Evolutionary conservation across 805 yeast genomes (phyloP), one percentile per base, ranked within the genome.

Genomic region (Cyberlindnera veronae): DNA sequence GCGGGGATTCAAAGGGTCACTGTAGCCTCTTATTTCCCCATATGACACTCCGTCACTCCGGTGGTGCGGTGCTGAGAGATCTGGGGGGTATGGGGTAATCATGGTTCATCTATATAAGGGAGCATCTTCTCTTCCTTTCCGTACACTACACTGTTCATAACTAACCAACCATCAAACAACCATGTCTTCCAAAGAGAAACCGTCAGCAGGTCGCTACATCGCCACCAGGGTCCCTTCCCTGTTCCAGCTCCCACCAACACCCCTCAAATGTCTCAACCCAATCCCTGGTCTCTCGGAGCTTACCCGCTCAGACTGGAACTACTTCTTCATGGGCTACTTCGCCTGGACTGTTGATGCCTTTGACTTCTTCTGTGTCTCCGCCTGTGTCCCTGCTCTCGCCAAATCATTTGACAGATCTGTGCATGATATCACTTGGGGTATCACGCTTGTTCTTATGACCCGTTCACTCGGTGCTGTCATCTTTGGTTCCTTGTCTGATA

Each of bases 321-420:
- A 73, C 44, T 79, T 81, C 53, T 51, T 68, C 18, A 67, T 79
- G 53, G 87, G 84, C 2, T 75, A 77, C 50, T 57, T 64, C 24
- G 84, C 79, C 24, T 83, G 90, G 89, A 69, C 83, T 3, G 69
- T 81, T 72, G 90, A 81, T 51, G 81, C 87, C 3, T 73, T 82
- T 58, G 89, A 82, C 52, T 83, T 79, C 62, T 83, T 83, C 55
- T 64, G 76, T 21, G 81, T 79, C 9, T 72, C 83, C 11, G 67
- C 80, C 34, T 72, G 77, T 39, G 80, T 74, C 3, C 42, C 71
- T 2, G 58, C 65, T 3, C 67, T 83, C 37, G 81, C 86, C 22
- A 51, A 57, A 29, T 54, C 72, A 3, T 70, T 82, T 37, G 66
- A 64, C 31, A 64, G 60, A 8, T 39, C 67, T 1, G 68, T 74